Conservation (phyloP, 306 rosid genomes). For the Malus sieversii region DNA sequence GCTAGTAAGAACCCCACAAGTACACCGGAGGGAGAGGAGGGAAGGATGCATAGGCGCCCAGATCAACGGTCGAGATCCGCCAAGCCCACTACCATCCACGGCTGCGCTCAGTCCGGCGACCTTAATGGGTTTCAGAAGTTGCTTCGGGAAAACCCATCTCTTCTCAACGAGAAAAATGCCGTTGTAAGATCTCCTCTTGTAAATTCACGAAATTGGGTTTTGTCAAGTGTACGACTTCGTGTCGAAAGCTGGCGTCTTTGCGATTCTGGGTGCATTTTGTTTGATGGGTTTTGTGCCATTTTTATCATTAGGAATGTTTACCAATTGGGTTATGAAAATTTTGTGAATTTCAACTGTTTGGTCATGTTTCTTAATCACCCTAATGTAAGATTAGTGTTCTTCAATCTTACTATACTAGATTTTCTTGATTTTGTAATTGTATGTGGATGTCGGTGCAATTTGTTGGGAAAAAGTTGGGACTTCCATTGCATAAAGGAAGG, state of each 20-base stretch:
- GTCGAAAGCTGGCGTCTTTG: neutral
- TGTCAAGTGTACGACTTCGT: neutral
- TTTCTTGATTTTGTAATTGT: neutral
- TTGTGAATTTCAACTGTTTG: neutral
- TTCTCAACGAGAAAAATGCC: constrained; percentile 72
- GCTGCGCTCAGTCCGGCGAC: constrained; percentile 66
- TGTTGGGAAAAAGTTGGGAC: neutral
- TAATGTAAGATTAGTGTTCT: neutral
- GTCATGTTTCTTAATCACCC: neutral
- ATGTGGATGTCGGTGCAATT: neutral
- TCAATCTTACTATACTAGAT: neutral
- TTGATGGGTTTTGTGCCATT: neutral
- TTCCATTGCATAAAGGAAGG: neutral
- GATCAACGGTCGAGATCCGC: constrained; percentile 64
- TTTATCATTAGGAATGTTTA: neutral
- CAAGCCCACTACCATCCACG: constrained; percentile 71
- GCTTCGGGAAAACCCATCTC: constrained; percentile 67
- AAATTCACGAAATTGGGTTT: neutral
- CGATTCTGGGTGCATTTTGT: neutral
- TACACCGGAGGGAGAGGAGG: neutral
- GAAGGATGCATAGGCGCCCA: constrained; percentile 51
- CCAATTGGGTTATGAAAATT: neutral
- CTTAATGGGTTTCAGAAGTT: constrained; percentile 60
- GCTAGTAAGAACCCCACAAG: neutral
- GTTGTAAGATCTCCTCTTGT: constrained; percentile 48